phyloP scores from a whole-genome alignment of 2,329 filamentous ascomycete species.

The Fusarium neocosmosporiellum region DNA sequence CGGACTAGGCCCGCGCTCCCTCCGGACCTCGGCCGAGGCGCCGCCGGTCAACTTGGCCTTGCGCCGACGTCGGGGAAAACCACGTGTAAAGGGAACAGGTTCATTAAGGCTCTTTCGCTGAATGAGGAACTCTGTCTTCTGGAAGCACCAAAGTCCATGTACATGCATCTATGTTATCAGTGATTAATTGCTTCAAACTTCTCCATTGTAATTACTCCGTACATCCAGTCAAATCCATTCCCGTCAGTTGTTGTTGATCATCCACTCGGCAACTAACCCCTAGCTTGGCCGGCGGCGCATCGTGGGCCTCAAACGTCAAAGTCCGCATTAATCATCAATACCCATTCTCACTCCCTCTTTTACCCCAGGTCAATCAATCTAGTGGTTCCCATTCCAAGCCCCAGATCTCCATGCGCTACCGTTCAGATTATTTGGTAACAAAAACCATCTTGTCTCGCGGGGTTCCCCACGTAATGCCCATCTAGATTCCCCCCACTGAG shows the following conservation, averaged over 20 bases:
- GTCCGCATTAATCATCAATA: not conserved
- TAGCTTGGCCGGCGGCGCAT: not conserved
- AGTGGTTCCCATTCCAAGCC: not conserved
- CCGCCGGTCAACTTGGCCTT: not conserved
- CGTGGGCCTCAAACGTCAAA: not conserved
- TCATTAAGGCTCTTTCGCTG: not conserved
- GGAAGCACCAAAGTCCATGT: not conserved
- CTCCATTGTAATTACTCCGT: not conserved
- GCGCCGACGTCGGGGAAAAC: not conserved
- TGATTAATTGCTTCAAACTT: not conserved
- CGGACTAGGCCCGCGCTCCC: not conserved
- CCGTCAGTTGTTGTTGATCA: not conserved
- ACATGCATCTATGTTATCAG: not conserved
- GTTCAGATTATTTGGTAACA: not conserved
- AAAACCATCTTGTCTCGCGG: not conserved
- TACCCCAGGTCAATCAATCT: constrained; percentile 1
- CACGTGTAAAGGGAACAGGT: not conserved
- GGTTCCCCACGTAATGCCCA: not conserved
- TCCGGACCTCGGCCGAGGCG: not conserved
- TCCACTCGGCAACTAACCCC: not conserved
- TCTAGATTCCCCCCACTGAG: not conserved
- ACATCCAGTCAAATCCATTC: not conserved
- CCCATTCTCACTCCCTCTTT: not conserved
- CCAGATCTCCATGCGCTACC: not conserved
- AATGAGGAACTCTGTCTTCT: too few relatives aligned